Evolutionary conservation across 1,139 yeast genomes (phyloP).

Genomic region (Debaryomyces sp.): DNA sequence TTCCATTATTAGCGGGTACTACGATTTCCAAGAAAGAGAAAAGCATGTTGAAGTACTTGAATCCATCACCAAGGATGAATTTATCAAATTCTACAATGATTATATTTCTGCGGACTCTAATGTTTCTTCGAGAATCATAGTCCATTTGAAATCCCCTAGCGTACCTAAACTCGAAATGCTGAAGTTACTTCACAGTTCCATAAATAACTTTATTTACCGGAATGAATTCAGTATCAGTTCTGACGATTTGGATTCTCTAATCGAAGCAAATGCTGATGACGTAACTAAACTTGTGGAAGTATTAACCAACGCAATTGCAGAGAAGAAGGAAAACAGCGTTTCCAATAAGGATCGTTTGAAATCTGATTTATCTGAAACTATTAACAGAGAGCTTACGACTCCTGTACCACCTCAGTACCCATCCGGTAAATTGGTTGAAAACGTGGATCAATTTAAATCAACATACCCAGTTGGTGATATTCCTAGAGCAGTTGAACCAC

Average conservation of each 20-base stretch:
- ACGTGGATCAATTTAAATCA: conserved; percentile 28
- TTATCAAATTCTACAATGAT: conserved; percentile 55
- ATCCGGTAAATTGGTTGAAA: conserved; percentile 23
- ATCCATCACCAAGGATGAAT: conserved; percentile 55
- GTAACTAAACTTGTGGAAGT: conserved; percentile 18
- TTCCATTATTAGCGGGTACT: conserved; percentile 72
- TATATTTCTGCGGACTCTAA: conserved; percentile 41
- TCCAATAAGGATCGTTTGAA: conserved; percentile 1
- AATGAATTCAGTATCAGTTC: conserved; percentile 27
- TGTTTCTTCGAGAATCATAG: conserved; percentile 52
- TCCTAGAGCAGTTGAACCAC: conserved; percentile 36
- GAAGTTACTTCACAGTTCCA: conserved; percentile 30
- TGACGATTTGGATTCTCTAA: conserved; percentile 28
- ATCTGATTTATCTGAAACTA: conserved; percentile 12
- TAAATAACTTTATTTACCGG: conserved; percentile 29
- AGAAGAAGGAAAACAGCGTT: conserved; percentile 1
- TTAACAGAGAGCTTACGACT: conserved; percentile 17
- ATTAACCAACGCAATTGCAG: conserved; percentile 9
- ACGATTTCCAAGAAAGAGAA: conserved; percentile 65
- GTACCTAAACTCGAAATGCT: conserved; percentile 27
- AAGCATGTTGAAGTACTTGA: conserved; percentile 61
- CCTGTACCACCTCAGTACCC: conserved; percentile 35
- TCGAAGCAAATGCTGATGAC: conserved; percentile 23
- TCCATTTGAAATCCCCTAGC: conserved; percentile 69
- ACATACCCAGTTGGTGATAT: conserved; percentile 28